Conservation (phyloP, 257 asterid species). For the Linderniella brevidens region DNA sequence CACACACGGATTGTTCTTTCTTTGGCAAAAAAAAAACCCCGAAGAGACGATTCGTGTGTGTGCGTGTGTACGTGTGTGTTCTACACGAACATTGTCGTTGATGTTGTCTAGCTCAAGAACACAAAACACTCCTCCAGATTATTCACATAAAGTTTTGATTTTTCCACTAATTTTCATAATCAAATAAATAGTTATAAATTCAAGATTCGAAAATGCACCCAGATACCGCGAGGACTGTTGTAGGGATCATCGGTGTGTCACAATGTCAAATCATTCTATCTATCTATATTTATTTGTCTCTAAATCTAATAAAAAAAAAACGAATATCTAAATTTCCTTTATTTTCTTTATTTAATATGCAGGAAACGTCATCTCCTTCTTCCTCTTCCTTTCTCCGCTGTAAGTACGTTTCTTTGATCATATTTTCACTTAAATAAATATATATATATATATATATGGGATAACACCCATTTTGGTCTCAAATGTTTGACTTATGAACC, state of each 20-base stretch:
- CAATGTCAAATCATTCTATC: background rate
- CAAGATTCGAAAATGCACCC: background rate
- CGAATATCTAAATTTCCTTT: background rate
- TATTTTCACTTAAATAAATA: background rate
- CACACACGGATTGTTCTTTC: no score
- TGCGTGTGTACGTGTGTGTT: no score
- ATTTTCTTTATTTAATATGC: conserved; percentile 7
- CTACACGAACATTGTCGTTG: no score
- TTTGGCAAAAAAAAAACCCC: no score
- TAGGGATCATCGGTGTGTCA: conserved; percentile 40
- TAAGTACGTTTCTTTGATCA: conserved; percentile 13
- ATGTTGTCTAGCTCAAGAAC: no score
- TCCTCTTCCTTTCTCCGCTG: conserved; percentile 44
- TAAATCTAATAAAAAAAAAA: background rate
- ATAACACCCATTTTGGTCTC: no score
- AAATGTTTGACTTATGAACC: no score
- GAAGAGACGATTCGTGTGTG: no score
- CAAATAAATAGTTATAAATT: no score
- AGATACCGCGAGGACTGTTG: conserved; percentile 17
- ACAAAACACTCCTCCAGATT: no score
- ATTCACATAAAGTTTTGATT: no score
- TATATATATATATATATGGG: background rate
- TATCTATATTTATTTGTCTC: background rate
- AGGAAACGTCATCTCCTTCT: conserved; percentile 49
- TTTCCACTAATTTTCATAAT: no score